Base-by-base conservation (phyloP, 208 protist genomes). In the Crithidia sp. region DNA sequence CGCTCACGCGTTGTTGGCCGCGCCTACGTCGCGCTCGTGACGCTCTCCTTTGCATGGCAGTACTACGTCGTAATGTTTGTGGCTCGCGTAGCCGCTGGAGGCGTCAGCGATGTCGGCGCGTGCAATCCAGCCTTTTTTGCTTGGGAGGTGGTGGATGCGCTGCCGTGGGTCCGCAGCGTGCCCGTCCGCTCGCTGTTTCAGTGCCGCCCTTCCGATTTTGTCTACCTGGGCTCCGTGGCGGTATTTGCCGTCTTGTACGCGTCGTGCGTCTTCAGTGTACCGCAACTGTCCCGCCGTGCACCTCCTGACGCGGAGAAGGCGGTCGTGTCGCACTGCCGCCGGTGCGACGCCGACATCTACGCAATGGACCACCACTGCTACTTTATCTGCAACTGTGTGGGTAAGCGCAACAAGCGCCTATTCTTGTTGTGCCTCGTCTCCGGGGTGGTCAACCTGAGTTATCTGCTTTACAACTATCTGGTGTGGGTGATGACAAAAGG, bases 281-380 rank as follows among this genome's bases (percentile, higher is more conserved):
- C 85, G 4, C 83, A 90, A 54, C 61, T 76, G 5, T 8, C 39
- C 14, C 28, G 53, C 28, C 28, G 28, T 28, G 28, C 28, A 28
- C 28, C 28, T 28, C 1, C 43, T 7, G 39, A 14, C 12, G 44
- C 16, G 16, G 13, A 47, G 56, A 49, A n/a, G 5, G n/a, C 14
- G 17, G n/a, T 19, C 53, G 57, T 41, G 17, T 83, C 69, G 10
- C 76, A 71, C 58, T 94, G 82, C 68, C 52, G 77, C 47, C 76
- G 79, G 67, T 91, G 86, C 63, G 74, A 16, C 5, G 68, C 79
- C 0, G 49, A 77, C 45, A 74, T 94, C 2, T 39, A 67, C 0
- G 45, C 39, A 14, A 90, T 88, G 79, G 82, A 91, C 56, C 86
- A 91, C 67, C 86, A 91, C 63, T 90, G 86, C 66, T 90, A 89